Evolutionary conservation across 2,329 filamentous ascomycete genomes (phyloP), one percentile per base, ranked within the genome.

Genomic region (Diaporthe citriasiana): DNA sequence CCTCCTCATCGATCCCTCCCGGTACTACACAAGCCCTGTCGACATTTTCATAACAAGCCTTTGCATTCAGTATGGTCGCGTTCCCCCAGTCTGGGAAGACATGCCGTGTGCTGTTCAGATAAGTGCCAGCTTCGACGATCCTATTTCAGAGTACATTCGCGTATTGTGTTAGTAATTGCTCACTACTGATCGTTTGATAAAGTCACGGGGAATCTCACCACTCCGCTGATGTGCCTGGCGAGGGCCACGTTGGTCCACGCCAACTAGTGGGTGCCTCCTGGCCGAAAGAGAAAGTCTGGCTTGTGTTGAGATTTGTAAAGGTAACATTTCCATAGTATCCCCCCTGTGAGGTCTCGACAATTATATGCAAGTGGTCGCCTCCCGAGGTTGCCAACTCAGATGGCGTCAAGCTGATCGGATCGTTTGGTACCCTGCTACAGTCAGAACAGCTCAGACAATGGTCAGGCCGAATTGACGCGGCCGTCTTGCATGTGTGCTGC

Each of bases 11-110:
- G 4, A 10, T 8, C 2, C 45, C 33, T 12, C 70, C 70, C 3
- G 70, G 30, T 3, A 63, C 15, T 10, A 63, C 33, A 63, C 70
- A 71, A 1, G 19, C 12, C 10, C 22, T 38, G 9, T 35, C 27
- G 15, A 17, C 30, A 15, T 38, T 42, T 1, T 8, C 40, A 13
- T 60, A 71, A 25, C 70, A 71, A 1, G 70, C 56, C 33, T 47
- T 60, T 22, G 56, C 70, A 27, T 71, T 38, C 22, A 71, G 30
- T 17, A 71, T 40, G 22, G 70, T 50, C 30, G 70, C 70, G 8
- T 71, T 71, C 4, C 56, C 70, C 70, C 70, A 71, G 55, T 71
- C 56, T 12, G 70, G 70, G 8, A 60, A 71, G 22, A 71, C 56
- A 40, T 71, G 55, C 5, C 70, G 27, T 12, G 70, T 71, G 19